Evolutionary conservation across 2,329 filamentous ascomycete genomes (phyloP), one percentile per base, ranked within the genome.

Genomic region (Cyphellophora europaea): DNA sequence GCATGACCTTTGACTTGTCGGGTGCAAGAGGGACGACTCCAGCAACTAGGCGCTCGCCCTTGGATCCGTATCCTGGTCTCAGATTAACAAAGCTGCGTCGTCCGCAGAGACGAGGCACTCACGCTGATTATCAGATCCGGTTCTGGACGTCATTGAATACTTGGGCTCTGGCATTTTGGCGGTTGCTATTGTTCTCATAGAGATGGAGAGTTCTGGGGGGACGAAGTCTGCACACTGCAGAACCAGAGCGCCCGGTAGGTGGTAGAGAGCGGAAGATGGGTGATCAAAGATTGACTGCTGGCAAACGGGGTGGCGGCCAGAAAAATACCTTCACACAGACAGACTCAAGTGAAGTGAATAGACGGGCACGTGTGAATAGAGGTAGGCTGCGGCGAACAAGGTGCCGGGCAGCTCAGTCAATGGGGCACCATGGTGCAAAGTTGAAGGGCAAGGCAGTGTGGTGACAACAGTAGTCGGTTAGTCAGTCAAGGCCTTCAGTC

Each of bases 31-130:
- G 86, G 31, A 98, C 91, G 39, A 96, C 79, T 50, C 91, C 91
- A 42, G 91, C 89, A 51, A 98, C 91, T 43, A 96, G 79, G 48
- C 91, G 82, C 65, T 96, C 89, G 65, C 89, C 89, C 59, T 86
- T 82, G 41, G 82, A 66, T 54, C 85, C 88, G 65, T 96, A 98
- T 55, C 88, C 91, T 96, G 49, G 19, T 19, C 23, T 12, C 29
- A 19, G 14, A 19, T 47, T 12, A 47, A 40, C 32, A 13, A 33
- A n/a, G 14, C 30, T 11, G 11, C 17, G 5, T 19, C 18, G 15
- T 15, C 5, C 16, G 13, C 35, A 18, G 30, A 17, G 19, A 8
- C 23, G 37, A 21, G 14, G 32, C 32, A 64, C 64, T 59, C 51
- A 67, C 65, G 62, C 56, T 68, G 65, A 50, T 68, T 68, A 50